These are phyloP conservation scores for Irpex sp. DNA, from an alignment of 1,284 basidiomycete species.

Conservation along the genomic window DNA sequence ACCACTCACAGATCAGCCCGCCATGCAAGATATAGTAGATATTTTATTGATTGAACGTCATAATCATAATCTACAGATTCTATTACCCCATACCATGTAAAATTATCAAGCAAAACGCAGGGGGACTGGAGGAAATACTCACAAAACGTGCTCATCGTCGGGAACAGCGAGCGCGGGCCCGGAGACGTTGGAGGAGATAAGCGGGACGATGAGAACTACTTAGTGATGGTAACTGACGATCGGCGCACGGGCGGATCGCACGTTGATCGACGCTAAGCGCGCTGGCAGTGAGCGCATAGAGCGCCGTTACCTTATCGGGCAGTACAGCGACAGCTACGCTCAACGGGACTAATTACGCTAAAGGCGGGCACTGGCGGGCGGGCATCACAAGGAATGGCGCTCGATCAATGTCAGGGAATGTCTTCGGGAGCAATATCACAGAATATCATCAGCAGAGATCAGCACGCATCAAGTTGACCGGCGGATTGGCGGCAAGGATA, in stretches of 20 bases:
- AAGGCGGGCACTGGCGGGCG: no score
- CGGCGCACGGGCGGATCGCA: neutral
- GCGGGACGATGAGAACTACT: neutral
- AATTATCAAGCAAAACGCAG: neutral
- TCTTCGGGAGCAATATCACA: no score
- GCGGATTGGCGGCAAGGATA: no score
- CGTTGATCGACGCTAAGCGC: neutral
- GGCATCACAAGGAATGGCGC: no score
- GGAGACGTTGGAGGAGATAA: neutral
- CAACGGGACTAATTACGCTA: no score
- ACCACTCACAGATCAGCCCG: neutral
- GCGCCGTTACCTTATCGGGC: no score
- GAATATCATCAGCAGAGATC: no score
- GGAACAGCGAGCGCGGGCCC: neutral
- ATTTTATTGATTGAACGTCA: neutral
- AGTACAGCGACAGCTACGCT: no score
- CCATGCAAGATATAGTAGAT: neutral
- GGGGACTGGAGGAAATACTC: neutral
- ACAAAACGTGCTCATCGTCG: neutral
- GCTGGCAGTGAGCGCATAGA: no score
- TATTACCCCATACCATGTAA: neutral
- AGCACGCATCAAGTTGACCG: no score
- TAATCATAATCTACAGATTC: neutral
- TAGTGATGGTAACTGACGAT: neutral
- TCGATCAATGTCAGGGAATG: no score